Evolutionary conservation across 202 grass and related monocot species (phyloP).

Genomic region (Thinopyrum obtusiflorum): DNA sequence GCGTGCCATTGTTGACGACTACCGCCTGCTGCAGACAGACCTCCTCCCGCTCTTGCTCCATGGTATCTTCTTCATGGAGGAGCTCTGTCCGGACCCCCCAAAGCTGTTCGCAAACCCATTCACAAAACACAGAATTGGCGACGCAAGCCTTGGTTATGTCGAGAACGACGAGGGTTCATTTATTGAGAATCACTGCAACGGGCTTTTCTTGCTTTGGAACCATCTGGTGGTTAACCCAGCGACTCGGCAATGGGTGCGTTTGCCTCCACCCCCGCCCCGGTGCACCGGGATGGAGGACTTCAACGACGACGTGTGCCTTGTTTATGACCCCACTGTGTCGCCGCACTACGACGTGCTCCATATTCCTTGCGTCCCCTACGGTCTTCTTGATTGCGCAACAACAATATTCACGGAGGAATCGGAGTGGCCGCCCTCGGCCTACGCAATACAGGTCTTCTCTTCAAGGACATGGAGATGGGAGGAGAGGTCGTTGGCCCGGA

Average conservation of each 20-base stretch:
- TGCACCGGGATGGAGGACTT: not conserved
- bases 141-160: not conserved
- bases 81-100: not conserved
- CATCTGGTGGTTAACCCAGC: not conserved
- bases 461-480: not conserved
- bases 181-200: not conserved
- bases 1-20: not conserved
- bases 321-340: not conserved
- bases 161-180: too few relatives aligned
- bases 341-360: not conserved
- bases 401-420: not conserved
- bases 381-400: too few relatives aligned
- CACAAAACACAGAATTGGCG: too few relatives aligned
- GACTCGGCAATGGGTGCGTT: not conserved
- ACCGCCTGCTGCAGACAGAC: not conserved
- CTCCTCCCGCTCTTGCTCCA: not conserved
- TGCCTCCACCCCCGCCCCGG: not conserved
- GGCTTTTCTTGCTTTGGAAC: not conserved
- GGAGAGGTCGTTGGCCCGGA: not conserved
- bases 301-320: not conserved
- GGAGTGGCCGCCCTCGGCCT: not conserved
- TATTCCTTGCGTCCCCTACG: not conserved
- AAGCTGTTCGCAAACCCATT: not conserved
- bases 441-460: not conserved
- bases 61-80: not conserved